Evolutionary conservation across 352 stramenopile genomes (phyloP).

Genomic region (Globisporangium megalacanthum): DNA sequence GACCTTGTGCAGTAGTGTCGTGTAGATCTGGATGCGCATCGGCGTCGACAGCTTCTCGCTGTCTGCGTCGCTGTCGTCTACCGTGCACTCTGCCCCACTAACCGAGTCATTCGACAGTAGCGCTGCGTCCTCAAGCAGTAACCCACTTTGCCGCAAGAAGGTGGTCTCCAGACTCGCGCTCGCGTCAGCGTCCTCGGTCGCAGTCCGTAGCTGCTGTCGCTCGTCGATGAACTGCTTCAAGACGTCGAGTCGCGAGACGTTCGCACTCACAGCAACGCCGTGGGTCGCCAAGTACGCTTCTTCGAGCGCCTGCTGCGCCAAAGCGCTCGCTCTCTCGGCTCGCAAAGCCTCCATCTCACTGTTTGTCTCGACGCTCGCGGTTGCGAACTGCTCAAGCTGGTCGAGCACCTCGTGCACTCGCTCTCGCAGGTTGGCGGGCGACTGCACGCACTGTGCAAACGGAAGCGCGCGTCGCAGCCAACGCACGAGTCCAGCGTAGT

Average conservation of each 20-base stretch:
- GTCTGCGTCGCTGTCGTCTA: not conserved
- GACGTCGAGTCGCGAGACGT: slow-evolving; percentile 16
- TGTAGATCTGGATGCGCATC: slow-evolving; percentile 25
- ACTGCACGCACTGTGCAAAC: slow-evolving; percentile 22
- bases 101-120: not conserved
- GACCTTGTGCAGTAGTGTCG: slow-evolving; percentile 11
- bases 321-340: slow-evolving; percentile 8
- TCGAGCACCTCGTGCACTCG: slow-evolving; percentile 18
- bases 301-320: slow-evolving; percentile 21
- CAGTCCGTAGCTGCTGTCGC: slow-evolving; percentile 10
- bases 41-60: slow-evolving; percentile 10
- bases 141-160: slow-evolving; percentile 6
- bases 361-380: slow-evolving; percentile 15
- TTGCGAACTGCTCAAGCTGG: slow-evolving; percentile 23
- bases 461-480: slow-evolving; percentile 29
- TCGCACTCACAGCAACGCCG: slow-evolving; percentile 4
- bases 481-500: slow-evolving; percentile 18
- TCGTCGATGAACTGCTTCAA: slow-evolving; percentile 23
- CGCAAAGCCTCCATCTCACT: slow-evolving; percentile 6
- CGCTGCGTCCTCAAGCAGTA: slow-evolving; percentile 7
- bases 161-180: slow-evolving; percentile 1
- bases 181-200: slow-evolving; percentile 4
- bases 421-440: slow-evolving; percentile 22
- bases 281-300: slow-evolving; percentile 17
- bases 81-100: not conserved